Base-by-base conservation (phyloP, 805 yeast genomes). In the Ogataea wickerhamii region DNA sequence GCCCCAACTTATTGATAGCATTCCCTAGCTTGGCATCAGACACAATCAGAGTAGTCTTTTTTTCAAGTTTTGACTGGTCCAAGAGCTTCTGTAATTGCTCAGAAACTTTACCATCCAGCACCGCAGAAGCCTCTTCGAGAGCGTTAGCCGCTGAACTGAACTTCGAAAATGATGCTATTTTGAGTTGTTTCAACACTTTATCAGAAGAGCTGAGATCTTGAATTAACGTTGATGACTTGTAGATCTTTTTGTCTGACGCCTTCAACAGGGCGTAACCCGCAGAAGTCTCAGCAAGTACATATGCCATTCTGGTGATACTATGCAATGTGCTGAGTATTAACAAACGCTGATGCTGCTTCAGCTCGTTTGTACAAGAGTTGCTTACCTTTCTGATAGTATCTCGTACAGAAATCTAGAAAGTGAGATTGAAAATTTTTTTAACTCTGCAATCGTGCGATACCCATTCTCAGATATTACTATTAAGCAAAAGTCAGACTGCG, bases 201-300 rank as follows among this genome's bases (percentile, higher is more conserved):
- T 83, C 94, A 34, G 94, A 79, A 35, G 86, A 66, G 66, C 85
- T 74, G 57, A 89, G 74, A 63, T 88, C 96, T 48, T 81, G 75
- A 50, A 85, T 67, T 52, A 89, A 69, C 42, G 79, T 63, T 38
- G 83, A 64, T 18, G 93, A 80, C 71, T 89, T 91, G 77, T 91
- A 82, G 57, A 93, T 82, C 75, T 91, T 91, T 74, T 93, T 93
- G 75, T 93, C 98, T 48, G 96, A 82, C 41, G 97, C 96, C 73
- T 93, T 93, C 63, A 93, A 78, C 61, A 93, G 76, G 61, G 98
- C 98, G 66, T 93, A 93, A 61, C 98, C 98, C 37, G 98, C 98
- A 48, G 98, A 86, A 50, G 98, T 93, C 74, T 93, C 98, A 45
- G 98, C 85, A 64, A 91, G 79, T 60, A 91, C 88, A 76, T 73